phyloP scores from a whole-genome alignment of 2,329 filamentous ascomycete species.

The Byssochlamys sp. region DNA sequence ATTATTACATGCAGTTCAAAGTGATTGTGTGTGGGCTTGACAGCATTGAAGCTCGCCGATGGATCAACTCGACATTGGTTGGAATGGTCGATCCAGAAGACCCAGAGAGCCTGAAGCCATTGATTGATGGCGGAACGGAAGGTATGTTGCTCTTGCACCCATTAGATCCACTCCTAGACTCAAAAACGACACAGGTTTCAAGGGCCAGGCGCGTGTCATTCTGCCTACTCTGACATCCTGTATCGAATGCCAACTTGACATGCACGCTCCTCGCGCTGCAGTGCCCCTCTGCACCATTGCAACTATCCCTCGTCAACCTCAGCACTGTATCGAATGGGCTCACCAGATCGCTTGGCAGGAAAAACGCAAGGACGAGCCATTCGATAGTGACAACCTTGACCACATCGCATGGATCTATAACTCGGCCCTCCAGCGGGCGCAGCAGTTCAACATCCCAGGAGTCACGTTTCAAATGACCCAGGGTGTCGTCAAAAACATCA shows the following conservation, averaged over 20 bases:
- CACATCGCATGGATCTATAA: slow-evolving; percentile 96
- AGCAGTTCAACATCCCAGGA: slow-evolving; percentile 81
- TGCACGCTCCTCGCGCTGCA: slow-evolving; percentile 94
- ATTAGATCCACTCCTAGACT: slow-evolving; percentile 1
- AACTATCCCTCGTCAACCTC: slow-evolving; percentile 88
- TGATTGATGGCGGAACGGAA: slow-evolving; percentile 95
- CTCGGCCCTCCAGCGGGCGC: slow-evolving; percentile 68
- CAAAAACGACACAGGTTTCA: slow-evolving; percentile 57
- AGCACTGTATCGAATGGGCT: slow-evolving; percentile 98
- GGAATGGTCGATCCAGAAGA: slow-evolving; percentile 78
- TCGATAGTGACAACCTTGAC: slow-evolving; percentile 92
- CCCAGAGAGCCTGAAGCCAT: slow-evolving; percentile 76
- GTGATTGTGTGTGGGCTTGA: slow-evolving; percentile 89
- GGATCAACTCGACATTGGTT: slow-evolving; percentile 93
- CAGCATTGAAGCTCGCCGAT: slow-evolving; percentile 92
- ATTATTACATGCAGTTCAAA: slow-evolving; percentile 95
- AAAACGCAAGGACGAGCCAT: slow-evolving; percentile 67
- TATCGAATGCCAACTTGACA: slow-evolving; percentile 95
- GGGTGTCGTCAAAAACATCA: slow-evolving; percentile 98
- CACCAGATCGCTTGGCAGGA: slow-evolving; percentile 96
- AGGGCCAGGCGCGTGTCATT: slow-evolving; percentile 88
- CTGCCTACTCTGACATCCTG: slow-evolving; percentile 87
- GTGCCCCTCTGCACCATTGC: slow-evolving; percentile 94
- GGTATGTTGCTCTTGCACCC: slow-evolving; percentile 35
- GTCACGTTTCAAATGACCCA: slow-evolving; percentile 94